Evolutionary conservation across 345 rosid genomes (phyloP), one percentile per base, ranked within the genome.

Genomic region (Pseudoturritis turrita): DNA sequence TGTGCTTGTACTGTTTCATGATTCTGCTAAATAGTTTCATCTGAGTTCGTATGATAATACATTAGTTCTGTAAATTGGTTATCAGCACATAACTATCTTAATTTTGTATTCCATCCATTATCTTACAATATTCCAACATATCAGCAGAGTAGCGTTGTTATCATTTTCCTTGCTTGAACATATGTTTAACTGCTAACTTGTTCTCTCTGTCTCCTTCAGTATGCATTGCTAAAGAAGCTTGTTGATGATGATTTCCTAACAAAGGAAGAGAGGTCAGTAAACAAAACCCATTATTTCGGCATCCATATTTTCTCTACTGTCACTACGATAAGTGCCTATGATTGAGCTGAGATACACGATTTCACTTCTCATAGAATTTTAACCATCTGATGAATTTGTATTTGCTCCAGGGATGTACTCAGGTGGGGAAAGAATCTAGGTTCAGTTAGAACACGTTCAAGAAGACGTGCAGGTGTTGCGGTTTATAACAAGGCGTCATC

Each of bases 401-500:
- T 33, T 10, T 70, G 28, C 65, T 67, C 37, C 68, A 88, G 93
- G 72, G 82, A 70, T 60, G 70, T 88, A 22, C 85, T 86, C 23
- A 74, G 82, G 28, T 84, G 93, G 93, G 93, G 93, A 51, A 88
- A 83, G 88, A 88, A 88, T 65, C 62, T 81, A 33, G 78, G 78
- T 66, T 79, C 88, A 0, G 60, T 79, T 21, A 86, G 82, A 76
- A 81, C 90, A 41, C 76, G 87, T 54, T 44, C 94, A 18, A 88
- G 75, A 71, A 88, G 79, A 50, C 89, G 91, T 62, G 94, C 83
- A 47, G 94, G 94, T 57, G 70, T 70, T 51, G 86, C 86, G 9
- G 83, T 84, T 67, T 86, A 86, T 75, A 88, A 86, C 78, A 78
- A 89, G 45, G 94, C 94, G 33, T 88, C 94, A 43, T 88, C 94